Base-by-base conservation (phyloP, 2,329 filamentous ascomycete genomes). In the Aspergillus spinulosporus region DNA sequence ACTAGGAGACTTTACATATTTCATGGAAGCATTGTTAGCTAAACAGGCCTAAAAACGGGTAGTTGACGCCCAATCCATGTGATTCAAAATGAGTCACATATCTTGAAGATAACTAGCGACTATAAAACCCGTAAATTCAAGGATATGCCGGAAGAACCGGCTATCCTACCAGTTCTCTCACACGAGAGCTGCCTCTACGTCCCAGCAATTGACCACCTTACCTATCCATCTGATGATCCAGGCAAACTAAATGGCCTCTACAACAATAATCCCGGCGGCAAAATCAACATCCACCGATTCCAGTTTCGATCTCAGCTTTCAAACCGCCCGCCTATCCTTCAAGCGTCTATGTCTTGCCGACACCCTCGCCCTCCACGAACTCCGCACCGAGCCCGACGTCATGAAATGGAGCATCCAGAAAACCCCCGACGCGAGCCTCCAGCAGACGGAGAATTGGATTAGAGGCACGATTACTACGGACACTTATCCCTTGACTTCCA, bases 321-420 rank as follows among this genome's bases (percentile, higher is more conserved):
- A 48, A 43, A 60, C 58, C 5, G 5, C 37, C 47, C 59, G 61
- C 3, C 48, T 63, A 2, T 14, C 44, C 21, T 55, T 62, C 32
- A 14, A 29, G 4, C 48, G 53, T 0, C 34, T 62, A 5, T 26
- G 32, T 11, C 21, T 49, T 8, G 12, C 36, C 3, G 58, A 63
- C 37, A 55, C 57, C 1, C 36, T 40, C 7, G 56, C 40, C 12
- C 29, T 62, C 4, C 49, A 56, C 8, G 52, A 47, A 8, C 50
- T 60, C 4, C 56, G 62, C 2, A 28, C 32, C 7, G 44, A 49
- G 5, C 14, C 45, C 4, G 42, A 56, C 15, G 58, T 57, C 3
- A 59, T 62, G 54, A 59, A 59, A 53, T 63, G 60, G 56, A 55
- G 32, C 15, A 4, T 9, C 21, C 48, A 50, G 48, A 11, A 31